phyloP scores from a whole-genome alignment of 129 eudicot species.

The Calendula officinalis region DNA sequence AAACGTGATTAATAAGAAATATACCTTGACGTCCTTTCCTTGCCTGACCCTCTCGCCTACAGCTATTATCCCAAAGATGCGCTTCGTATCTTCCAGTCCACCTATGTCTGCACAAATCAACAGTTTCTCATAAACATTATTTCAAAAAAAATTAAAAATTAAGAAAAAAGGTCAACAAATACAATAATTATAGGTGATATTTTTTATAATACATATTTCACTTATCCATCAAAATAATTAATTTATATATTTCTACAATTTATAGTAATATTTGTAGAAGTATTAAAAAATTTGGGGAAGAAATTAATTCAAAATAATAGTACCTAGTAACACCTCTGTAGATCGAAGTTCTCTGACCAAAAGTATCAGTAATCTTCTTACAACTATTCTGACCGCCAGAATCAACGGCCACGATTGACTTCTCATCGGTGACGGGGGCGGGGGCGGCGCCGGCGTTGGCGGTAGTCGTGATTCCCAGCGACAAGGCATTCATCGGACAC shows the following conservation, averaged over 20 bases:
- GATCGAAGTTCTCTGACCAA: slow-evolving; percentile 91
- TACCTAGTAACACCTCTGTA: slow-evolving; percentile 94
- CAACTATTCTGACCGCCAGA: slow-evolving; percentile 36
- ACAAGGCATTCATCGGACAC: slow-evolving; percentile 31
- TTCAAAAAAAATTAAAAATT: background rate
- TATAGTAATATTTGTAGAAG: too few relatives aligned
- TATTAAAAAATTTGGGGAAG: too few relatives aligned
- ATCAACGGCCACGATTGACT: slow-evolving; percentile 46
- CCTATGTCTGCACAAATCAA: slow-evolving; percentile 58
- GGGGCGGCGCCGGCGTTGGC: slow-evolving; percentile 1
- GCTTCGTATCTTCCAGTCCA: slow-evolving; percentile 99
- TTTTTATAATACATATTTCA: too few relatives aligned
- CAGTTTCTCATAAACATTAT: background rate
- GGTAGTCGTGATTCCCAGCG: slow-evolving; percentile 36
- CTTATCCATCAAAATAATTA: too few relatives aligned
- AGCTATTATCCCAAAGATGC: slow-evolving; percentile 97
- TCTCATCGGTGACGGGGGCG: slow-evolving; percentile 10
- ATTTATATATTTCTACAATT: too few relatives aligned
- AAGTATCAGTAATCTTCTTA: slow-evolving; percentile 71
- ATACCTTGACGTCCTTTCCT: slow-evolving; percentile 98
- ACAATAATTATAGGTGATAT: background rate
- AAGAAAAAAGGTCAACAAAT: background rate
- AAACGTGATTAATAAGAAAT: background rate
- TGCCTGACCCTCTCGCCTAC: slow-evolving; percentile 96
- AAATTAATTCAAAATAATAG: too few relatives aligned